Percentiles rank a stretch among this genome's conserved stretches.
These are phyloP conservation scores for Cryptosporidium sp. DNA, from an alignment of 169 alveolate species.

Conservation along the genomic window DNA sequence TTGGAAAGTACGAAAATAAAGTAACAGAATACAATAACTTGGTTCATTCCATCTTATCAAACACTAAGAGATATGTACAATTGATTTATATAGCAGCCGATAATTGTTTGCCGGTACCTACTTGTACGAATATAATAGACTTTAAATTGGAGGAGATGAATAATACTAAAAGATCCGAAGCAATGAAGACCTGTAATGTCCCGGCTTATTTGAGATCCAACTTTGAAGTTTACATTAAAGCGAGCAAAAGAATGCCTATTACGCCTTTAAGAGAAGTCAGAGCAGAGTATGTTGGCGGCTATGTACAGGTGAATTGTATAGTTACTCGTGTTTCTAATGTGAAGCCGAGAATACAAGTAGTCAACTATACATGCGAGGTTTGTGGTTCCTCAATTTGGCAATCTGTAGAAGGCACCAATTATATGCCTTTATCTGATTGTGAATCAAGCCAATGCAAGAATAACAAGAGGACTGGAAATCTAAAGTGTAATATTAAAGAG, in stretches of 20 bases:
- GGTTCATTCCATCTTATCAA: conserved; percentile 57
- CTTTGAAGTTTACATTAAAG: conserved; percentile 81
- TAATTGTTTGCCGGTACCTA: conserved; percentile 32
- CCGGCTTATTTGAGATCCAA: conserved; percentile 81
- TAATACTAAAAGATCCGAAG: conserved; percentile 62
- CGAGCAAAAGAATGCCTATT: conserved; percentile 82
- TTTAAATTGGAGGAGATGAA: conserved; percentile 50
- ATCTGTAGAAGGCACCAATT: conserved; percentile 86
- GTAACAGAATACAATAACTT: conserved; percentile 28
- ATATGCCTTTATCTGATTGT: conserved; percentile 93
- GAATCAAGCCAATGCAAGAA: conserved; percentile 89
- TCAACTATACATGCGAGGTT: conserved; percentile 94
- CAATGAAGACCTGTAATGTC: conserved; percentile 85
- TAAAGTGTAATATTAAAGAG: conserved; percentile 77
- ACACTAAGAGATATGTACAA: conserved; percentile 76
- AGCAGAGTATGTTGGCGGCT: conserved; percentile 91
- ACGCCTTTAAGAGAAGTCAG: conserved; percentile 90
- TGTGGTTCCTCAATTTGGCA: conserved; percentile 92
- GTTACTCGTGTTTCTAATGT: conserved; percentile 93
- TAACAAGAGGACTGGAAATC: conserved; percentile 87
- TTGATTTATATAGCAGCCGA: conserved; percentile 70
- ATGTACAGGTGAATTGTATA: conserved; percentile 87
- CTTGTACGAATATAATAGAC: not conserved
- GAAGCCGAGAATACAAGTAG: conserved; percentile 93
- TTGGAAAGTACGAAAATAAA: conserved; percentile 43